Base-by-base conservation (phyloP, 2,329 filamentous ascomycete species). In the Ambrosiella beaveri region DNA sequence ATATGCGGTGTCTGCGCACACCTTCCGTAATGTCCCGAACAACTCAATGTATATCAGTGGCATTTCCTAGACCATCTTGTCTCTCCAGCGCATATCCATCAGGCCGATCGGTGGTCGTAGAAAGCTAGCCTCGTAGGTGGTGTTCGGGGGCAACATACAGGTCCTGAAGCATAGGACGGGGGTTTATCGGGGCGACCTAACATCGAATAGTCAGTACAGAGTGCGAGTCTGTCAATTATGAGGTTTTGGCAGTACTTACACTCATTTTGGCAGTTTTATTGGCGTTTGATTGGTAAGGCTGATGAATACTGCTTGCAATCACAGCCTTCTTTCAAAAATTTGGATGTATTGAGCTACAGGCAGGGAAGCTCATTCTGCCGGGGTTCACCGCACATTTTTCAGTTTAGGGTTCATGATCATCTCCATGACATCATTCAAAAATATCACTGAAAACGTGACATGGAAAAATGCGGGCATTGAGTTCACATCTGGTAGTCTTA, bases 111-210 rank as follows among this genome's bases (percentile, higher is more conserved):
- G 27, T 27, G 39, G 6, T n/a, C 11, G 39, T 6, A 41, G 6
- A 27, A 27, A 27, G 27, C 5, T 41, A 41, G 41, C 35, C 15
- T 38, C 45, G 9, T 3, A n/a, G n/a, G 38, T 7, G 19, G 19
- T 11, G 12, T 47, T 50, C 17, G 35, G 61, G 49, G 59, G 45
- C 39, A 62, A 79, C 82, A 66, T 82, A 88, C 83, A 96, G 83
- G 68, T 84, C 84, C 75, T 96, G 89, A 69, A 98, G 85, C 79
- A 96, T 89, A 49, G 93, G 93, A 71, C 91, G 88, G 68, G 93
- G 93, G 79, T 98, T 98, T 68, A 97, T 78, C 63, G 93, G 93
- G 70, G 94, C 84, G 75, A 95, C 94, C 59, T 60, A 47, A 17
- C n/a, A 40, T 5, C 35, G 13, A 47, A 17, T 59, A 38, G 54